Evolutionary conservation across 73 alveolate genomes (phyloP).

Genomic region (Uronychia binucleata): DNA sequence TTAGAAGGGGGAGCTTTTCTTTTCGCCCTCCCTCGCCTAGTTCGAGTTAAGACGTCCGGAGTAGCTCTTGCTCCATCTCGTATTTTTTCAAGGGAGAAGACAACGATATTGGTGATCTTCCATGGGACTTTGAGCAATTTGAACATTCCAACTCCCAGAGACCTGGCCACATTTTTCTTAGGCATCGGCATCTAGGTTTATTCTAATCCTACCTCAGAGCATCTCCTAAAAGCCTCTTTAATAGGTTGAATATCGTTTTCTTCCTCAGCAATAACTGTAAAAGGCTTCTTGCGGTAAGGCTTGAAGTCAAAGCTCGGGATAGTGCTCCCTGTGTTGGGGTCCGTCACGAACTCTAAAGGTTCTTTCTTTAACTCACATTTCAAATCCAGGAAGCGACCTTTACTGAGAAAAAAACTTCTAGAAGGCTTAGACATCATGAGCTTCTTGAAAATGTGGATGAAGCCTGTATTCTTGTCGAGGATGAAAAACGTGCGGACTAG

Average conservation of each 20-base stretch:
- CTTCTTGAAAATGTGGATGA: slow-evolving; percentile 32
- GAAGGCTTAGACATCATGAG: slow-evolving; percentile 22
- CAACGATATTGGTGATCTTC: slow-evolving; percentile 38
- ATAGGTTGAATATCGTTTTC: slow-evolving; percentile 5
- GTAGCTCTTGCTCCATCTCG: slow-evolving; percentile 47
- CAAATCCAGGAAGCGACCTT: slow-evolving; percentile 30
- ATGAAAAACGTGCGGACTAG: slow-evolving; percentile 40
- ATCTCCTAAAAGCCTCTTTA: slow-evolving; percentile 17
- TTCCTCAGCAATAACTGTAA: slow-evolving; percentile 43
- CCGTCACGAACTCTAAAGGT: slow-evolving; percentile 23
- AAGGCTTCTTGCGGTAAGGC: slow-evolving; percentile 8
- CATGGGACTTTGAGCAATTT: slow-evolving; percentile 39
- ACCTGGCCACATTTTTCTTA: not conserved
- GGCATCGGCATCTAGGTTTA: slow-evolving; percentile 12
- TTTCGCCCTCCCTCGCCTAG: not conserved
- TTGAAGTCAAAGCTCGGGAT: slow-evolving; percentile 40
- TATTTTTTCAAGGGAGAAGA: slow-evolving; percentile 50
- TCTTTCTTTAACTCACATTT: not conserved
- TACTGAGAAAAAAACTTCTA: slow-evolving; percentile 11
- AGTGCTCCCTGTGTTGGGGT: slow-evolving; percentile 23
- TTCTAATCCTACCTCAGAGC: not conserved
- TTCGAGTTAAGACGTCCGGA: slow-evolving; percentile 26
- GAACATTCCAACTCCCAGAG: slow-evolving; percentile 37
- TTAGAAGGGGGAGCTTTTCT: not conserved
- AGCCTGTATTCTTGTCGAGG: slow-evolving; percentile 39